A percentile compares a stretch with the other conserved stretches of the same genome.
phyloP scores from a whole-genome alignment of 192 early-diverging fungal species.

The Funneliformis geosporum region DNA sequence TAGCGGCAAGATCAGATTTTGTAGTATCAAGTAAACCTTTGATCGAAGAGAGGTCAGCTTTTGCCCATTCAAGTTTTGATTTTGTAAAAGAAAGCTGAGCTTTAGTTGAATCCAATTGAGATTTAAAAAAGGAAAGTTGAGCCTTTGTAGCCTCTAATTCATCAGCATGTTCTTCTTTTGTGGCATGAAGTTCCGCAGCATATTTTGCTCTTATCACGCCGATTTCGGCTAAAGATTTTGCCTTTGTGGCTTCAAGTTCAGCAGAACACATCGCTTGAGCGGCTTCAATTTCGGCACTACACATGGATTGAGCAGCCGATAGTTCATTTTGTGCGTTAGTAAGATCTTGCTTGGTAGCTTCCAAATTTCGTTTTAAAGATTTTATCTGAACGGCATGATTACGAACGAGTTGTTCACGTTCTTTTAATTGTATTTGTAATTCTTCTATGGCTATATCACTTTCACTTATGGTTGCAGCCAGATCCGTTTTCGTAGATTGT shows the following conservation, averaged over 20 bases:
- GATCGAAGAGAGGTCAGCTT: conserved; percentile 7
- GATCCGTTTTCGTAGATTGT: conserved; percentile 17
- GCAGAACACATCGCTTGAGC: conserved; percentile 6
- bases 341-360: background rate
- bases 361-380: conserved; percentile 6
- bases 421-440: conserved; percentile 9
- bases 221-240: conserved; percentile 16
- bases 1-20: background rate
- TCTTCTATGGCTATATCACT: background rate
- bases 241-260: conserved; percentile 18
- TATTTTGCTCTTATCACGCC: conserved; percentile 20
- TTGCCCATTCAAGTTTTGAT: conserved; percentile 26
- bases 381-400: background rate
- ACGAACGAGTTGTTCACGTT: conserved; percentile 10
- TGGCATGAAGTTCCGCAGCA: conserved; percentile 15
- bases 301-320: background rate
- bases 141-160: conserved; percentile 14
- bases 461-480: conserved; percentile 1
- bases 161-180: conserved; percentile 21
- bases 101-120: conserved; percentile 16
- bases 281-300: conserved; percentile 12
- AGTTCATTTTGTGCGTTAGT: background rate
- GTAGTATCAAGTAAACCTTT: background rate
- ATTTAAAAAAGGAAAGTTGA: conserved; percentile 21
- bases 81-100: conserved; percentile 25